Conservation (phyloP, 805 yeast species). For the Candida awuae region DNA sequence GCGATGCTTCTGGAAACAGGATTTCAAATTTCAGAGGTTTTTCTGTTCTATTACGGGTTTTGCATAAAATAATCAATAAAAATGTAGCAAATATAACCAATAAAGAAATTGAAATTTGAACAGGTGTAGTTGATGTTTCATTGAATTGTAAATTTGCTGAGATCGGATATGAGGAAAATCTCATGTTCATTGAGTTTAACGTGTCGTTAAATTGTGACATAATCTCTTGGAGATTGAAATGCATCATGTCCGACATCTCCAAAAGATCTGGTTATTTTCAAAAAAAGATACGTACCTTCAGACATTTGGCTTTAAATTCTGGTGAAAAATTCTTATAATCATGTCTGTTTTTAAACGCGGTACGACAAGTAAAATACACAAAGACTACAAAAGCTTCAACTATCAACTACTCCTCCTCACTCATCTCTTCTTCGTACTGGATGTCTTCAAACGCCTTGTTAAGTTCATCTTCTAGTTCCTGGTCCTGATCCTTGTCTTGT, state of each 20-base stretch:
- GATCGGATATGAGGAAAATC: constrained; percentile 5
- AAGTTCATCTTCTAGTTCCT: constrained; percentile 9
- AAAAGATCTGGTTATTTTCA: no score
- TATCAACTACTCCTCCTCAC: constrained; percentile 27
- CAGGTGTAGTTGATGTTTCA: constrained; percentile 17
- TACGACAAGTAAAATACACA: no score
- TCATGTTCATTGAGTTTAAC: constrained; percentile 17
- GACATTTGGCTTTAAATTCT: no score
- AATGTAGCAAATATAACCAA: constrained; percentile 21
- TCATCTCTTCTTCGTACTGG: constrained; percentile 21
- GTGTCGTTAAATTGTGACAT: constrained; percentile 20
- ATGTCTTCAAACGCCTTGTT: constrained; percentile 12
- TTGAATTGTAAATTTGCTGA: constrained; percentile 5
- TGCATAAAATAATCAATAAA: constrained; percentile 18
- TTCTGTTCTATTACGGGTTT: constrained; percentile 21
- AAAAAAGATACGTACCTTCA: no score
- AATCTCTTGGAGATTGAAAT: constrained; percentile 16
- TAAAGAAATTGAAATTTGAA: constrained; percentile 26
- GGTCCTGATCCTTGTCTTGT: constrained; percentile 7
- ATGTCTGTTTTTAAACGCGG: no score
- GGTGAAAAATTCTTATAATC: no score
- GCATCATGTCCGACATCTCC: constrained; percentile 1
- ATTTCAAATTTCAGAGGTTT: constrained; percentile 41
- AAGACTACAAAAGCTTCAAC: no score
- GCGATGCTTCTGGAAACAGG: constrained; percentile 66